Conservation (phyloP, 192 early-diverging fungal genomes). For the Coemansia sp. region DNA sequence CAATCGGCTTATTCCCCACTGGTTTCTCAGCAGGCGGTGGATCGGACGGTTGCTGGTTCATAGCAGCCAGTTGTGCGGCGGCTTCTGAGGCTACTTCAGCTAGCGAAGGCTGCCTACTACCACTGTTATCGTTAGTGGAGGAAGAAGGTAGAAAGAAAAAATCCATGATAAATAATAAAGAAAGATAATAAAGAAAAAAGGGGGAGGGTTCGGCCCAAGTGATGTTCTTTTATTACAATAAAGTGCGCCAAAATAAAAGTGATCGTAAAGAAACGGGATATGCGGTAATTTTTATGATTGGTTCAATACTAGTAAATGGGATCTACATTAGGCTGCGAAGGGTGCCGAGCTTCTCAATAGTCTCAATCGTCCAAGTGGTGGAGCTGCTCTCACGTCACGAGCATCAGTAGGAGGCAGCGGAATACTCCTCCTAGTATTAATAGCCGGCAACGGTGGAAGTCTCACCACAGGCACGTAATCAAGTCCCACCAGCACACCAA, state of each 20-base stretch:
- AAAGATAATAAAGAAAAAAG: too few relatives aligned
- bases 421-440: slow-evolving; percentile 35
- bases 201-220: too few relatives aligned
- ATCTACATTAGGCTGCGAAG: slow-evolving; percentile 19
- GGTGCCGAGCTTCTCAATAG: slow-evolving; percentile 36
- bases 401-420: slow-evolving; percentile 42
- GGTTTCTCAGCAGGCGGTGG: background rate
- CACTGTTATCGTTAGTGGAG: background rate
- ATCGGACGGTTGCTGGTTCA: background rate
- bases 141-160: background rate
- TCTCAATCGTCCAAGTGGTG: slow-evolving; percentile 40
- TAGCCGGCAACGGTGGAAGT: slow-evolving; percentile 45
- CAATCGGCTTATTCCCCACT: slow-evolving; percentile 38
- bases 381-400: slow-evolving; percentile 10
- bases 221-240: background rate
- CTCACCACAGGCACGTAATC: slow-evolving; percentile 26
- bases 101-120: slow-evolving; percentile 9
- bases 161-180: background rate
- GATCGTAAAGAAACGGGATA: background rate
- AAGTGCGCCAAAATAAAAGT: background rate
- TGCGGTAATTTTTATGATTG: slow-evolving; percentile 25
- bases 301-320: background rate
- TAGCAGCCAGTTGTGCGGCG: background rate
- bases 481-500: slow-evolving; percentile 20
- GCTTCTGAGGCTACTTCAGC: slow-evolving; percentile 15